These are phyloP conservation scores for Euphorbia peplus DNA, from an alignment of 345 rosid genomes.

Conservation along the genomic window DNA sequence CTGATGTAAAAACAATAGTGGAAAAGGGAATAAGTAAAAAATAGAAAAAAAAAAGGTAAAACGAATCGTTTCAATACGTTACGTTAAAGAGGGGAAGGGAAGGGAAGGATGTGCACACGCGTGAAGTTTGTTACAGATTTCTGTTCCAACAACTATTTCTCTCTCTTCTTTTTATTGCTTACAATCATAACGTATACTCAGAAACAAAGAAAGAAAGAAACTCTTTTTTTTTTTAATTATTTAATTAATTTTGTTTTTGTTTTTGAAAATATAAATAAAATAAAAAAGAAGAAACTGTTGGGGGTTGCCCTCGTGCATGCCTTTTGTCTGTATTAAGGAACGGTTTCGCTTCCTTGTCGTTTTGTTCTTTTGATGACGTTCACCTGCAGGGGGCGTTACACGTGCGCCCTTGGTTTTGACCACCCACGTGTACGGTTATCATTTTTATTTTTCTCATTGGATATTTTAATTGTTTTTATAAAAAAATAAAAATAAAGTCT, in stretches of 20 bases:
- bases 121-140: conserved; percentile 16
- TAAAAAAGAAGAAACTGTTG: background rate
- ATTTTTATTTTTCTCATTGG: conserved; percentile 6
- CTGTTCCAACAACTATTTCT: conserved; percentile 25
- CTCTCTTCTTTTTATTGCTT: background rate
- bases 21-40: background rate
- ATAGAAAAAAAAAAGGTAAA: background rate
- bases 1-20: background rate
- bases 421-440: conserved; percentile 26
- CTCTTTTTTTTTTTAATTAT: background rate
- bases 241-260: background rate
- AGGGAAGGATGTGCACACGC: no score
- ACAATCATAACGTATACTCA: background rate
- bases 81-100: background rate
- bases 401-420: conserved; percentile 16
- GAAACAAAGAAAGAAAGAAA: background rate
- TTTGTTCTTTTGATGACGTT: conserved; percentile 14
- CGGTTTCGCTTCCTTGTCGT: conserved; percentile 26
- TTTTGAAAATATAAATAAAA: background rate
- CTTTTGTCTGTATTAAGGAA: conserved; percentile 26
- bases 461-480: background rate
- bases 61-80: conserved; percentile 4
- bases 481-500: background rate
- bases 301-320: conserved; percentile 26
- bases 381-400: conserved; percentile 15